Percentiles rank a stretch among this genome's conserved stretches.
Conservation (phyloP, 2,329 filamentous ascomycete genomes). For the Penicillium griseofulvum region DNA sequence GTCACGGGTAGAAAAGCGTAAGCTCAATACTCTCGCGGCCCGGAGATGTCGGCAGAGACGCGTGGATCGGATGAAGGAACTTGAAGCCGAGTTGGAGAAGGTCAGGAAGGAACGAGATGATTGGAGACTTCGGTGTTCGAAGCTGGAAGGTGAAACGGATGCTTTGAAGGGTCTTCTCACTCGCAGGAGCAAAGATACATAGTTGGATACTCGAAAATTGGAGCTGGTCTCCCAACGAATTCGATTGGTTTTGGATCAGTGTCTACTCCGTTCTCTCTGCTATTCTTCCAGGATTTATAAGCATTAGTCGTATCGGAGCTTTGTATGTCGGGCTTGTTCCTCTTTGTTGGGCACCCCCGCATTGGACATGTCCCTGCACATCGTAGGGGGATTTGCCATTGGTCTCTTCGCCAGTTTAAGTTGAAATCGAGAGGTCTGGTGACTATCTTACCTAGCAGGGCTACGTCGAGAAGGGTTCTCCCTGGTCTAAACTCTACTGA, state of each 20-base stretch:
- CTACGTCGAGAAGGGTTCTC: background rate
- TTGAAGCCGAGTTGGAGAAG: conserved; percentile 34
- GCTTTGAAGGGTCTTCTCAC: conserved; percentile 29
- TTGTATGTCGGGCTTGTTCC: background rate
- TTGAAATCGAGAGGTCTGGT: background rate
- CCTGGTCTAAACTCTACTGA: background rate
- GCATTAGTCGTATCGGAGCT: background rate
- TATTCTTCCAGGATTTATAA: background rate
- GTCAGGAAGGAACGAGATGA: conserved; percentile 36
- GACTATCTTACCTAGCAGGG: background rate
- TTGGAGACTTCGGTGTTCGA: conserved; percentile 34
- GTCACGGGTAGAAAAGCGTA: conserved; percentile 33
- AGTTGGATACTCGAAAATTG: background rate
- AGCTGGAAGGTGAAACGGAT: conserved; percentile 38
- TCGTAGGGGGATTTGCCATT: background rate
- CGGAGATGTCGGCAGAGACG: conserved; percentile 38
- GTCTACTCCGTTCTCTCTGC: background rate
- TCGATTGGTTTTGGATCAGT: background rate
- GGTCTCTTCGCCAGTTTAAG: background rate
- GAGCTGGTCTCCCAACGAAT: conserved; percentile 13
- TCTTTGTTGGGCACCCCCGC: background rate
- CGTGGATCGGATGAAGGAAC: conserved; percentile 31
- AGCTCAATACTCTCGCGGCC: conserved; percentile 38
- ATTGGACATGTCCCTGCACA: no score
- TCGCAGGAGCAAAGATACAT: conserved; percentile 18